These are phyloP conservation scores for Morella rubra DNA, from an alignment of 306 rosid genomes.

Conservation along the genomic window DNA sequence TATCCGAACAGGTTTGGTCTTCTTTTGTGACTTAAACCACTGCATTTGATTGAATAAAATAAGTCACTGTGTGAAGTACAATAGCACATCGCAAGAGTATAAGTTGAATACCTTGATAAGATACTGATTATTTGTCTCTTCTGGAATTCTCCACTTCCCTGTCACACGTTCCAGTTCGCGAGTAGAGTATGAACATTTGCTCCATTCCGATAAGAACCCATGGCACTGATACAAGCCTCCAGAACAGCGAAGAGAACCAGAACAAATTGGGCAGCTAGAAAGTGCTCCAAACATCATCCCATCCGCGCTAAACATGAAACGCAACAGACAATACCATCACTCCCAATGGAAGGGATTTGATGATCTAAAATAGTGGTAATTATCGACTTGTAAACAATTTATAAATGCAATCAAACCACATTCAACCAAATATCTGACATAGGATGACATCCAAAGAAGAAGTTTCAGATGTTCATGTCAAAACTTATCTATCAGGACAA, in stretches of 20 bases:
- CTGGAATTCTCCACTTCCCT: slow-evolving; percentile 91
- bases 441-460: neutral
- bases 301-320: slow-evolving; percentile 60
- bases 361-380: slow-evolving; percentile 2
- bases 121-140: slow-evolving; percentile 65
- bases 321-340: slow-evolving; percentile 12
- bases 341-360: slow-evolving; percentile 5
- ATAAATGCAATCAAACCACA: neutral
- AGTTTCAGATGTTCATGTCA: neutral
- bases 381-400: neutral
- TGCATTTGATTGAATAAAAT: slow-evolving; percentile 41
- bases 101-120: slow-evolving; percentile 61
- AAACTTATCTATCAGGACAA: neutral
- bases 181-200: slow-evolving; percentile 85
- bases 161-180: slow-evolving; percentile 56
- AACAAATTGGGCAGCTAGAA: slow-evolving; percentile 69
- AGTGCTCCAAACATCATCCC: slow-evolving; percentile 99
- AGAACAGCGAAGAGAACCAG: slow-evolving; percentile 67
- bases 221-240: slow-evolving; percentile 84
- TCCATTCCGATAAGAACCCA: slow-evolving; percentile 81
- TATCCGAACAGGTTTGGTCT: slow-evolving; percentile 62
- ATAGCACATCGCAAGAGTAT: slow-evolving; percentile 14
- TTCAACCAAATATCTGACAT: neutral
- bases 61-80: slow-evolving; percentile 22
- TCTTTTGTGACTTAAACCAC: slow-evolving; percentile 95